Evolutionary conservation across 2,329 filamentous ascomycete species (phyloP).

Genomic region (Knufia fluminis): DNA sequence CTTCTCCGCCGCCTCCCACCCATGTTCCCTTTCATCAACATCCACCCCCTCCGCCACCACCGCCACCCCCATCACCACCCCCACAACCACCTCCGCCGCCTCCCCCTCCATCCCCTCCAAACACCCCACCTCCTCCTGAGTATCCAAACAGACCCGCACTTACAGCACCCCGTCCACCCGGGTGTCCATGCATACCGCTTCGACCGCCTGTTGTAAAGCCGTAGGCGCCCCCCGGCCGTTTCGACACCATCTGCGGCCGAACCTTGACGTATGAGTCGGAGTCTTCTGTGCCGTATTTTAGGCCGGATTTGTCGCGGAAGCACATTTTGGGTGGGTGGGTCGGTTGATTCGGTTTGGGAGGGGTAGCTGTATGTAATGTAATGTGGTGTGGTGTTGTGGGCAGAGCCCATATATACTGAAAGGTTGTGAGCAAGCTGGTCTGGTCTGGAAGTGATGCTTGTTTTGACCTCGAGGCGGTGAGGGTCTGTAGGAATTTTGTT

Average conservation of each 20-base stretch:
- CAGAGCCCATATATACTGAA: too few relatives aligned
- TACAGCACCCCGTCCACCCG: background rate
- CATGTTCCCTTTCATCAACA: background rate
- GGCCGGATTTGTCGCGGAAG: background rate
- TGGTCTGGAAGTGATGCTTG: too few relatives aligned
- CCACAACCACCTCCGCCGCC: background rate
- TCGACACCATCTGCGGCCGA: background rate
- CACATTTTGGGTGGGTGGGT: background rate
- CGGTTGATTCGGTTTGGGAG: too few relatives aligned
- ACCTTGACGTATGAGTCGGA: background rate
- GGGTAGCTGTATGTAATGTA: too few relatives aligned
- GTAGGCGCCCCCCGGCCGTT: too few relatives aligned
- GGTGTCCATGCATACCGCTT: background rate
- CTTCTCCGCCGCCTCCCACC: background rate
- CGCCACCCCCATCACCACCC: background rate
- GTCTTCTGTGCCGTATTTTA: background rate
- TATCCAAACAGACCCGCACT: background rate
- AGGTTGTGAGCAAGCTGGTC: too few relatives aligned
- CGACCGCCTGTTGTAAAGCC: background rate
- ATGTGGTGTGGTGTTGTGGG: too few relatives aligned
- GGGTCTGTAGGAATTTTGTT: too few relatives aligned
- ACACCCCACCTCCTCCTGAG: background rate
- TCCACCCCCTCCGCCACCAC: background rate
- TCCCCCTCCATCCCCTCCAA: background rate
- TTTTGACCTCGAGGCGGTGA: too few relatives aligned